phyloP scores from a whole-genome alignment of 202 grass and related monocot species.

The Musa balbisiana region DNA sequence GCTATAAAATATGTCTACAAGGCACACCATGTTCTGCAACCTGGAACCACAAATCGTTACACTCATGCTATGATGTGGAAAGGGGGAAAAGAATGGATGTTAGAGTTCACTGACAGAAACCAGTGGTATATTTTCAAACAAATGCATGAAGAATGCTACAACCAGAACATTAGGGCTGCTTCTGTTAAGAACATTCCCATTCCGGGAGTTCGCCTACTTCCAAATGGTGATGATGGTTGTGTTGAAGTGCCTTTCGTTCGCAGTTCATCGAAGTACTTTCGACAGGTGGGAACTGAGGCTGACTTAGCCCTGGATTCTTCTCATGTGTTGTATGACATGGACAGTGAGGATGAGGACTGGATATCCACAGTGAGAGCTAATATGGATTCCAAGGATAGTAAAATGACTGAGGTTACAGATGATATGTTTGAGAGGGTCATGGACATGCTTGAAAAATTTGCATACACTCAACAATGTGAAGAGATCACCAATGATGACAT shows the following conservation, averaged over 20 bases:
- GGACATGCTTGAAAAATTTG: slow-evolving; percentile 86
- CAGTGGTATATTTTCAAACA: slow-evolving; percentile 96
- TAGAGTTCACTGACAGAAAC: slow-evolving; percentile 84
- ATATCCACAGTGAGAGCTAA: slow-evolving; percentile 33
- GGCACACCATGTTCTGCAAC: slow-evolving; percentile 73
- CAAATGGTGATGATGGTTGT: slow-evolving; percentile 35
- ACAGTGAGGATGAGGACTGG: slow-evolving; percentile 94
- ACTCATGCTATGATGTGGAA: slow-evolving; percentile 99
- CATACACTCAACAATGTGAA: slow-evolving; percentile 50
- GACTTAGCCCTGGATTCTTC: slow-evolving; percentile 77
- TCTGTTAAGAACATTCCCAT: slow-evolving; percentile 93
- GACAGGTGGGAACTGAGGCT: slow-evolving; percentile 58
- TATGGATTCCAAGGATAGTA: slow-evolving; percentile 22
- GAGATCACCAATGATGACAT: slow-evolving; percentile 70
- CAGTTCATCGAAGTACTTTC: slow-evolving; percentile 41
- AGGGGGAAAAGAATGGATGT: slow-evolving; percentile 70
- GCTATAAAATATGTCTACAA: slow-evolving; percentile 60
- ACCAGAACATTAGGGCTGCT: slow-evolving; percentile 68
- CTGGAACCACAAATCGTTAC: slow-evolving; percentile 80
- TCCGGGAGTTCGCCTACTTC: slow-evolving; percentile 60
- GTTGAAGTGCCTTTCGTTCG: slow-evolving; percentile 32
- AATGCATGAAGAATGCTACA: slow-evolving; percentile 88
- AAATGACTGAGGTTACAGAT: slow-evolving; percentile 40
- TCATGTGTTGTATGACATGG: slow-evolving; percentile 85
- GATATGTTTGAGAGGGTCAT: slow-evolving; percentile 76